phyloP scores from a whole-genome alignment of 495 filamentous ascomycete species.

The Tuber calosporum region DNA sequence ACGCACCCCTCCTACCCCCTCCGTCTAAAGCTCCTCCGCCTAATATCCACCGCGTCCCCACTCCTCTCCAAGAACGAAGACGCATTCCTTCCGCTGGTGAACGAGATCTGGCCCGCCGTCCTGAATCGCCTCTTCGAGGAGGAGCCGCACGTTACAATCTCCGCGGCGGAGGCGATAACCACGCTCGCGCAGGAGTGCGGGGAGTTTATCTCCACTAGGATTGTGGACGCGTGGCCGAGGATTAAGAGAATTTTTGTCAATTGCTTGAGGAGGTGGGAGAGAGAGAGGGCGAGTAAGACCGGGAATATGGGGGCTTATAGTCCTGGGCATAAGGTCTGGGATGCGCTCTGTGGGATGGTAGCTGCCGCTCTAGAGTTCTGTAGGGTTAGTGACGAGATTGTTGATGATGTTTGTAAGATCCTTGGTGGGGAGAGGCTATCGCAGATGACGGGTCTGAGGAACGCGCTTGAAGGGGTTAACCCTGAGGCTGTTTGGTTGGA shows the following conservation, averaged over 20 bases:
- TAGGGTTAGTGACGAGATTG: constrained; percentile 54
- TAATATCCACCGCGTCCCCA: constrained; percentile 61
- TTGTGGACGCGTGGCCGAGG: constrained; percentile 62
- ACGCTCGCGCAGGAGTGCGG: constrained; percentile 60
- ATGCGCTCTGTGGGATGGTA: constrained; percentile 52
- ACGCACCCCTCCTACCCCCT: constrained; percentile 71
- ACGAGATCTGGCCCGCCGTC: constrained; percentile 79
- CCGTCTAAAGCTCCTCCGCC: constrained; percentile 64
- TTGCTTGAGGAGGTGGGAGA: constrained; percentile 20
- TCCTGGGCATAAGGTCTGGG: constrained; percentile 54
- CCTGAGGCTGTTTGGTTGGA: constrained; percentile 67
- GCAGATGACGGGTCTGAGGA: constrained; percentile 47
- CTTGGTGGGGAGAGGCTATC: constrained; percentile 50
- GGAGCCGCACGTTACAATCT: constrained; percentile 65
- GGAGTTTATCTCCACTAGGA: constrained; percentile 67
- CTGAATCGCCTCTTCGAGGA: constrained; percentile 62
- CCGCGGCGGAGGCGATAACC: constrained; percentile 59
- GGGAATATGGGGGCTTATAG: constrained; percentile 49
- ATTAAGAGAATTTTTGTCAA: constrained; percentile 45
- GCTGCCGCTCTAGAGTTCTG: constrained; percentile 52
- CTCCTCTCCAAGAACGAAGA: constrained; percentile 66
- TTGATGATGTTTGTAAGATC: constrained; percentile 61
- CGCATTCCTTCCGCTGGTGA: constrained; percentile 77
- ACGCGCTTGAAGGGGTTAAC: constrained; percentile 55
- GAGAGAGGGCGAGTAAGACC: constrained; percentile 21